Base-by-base conservation (phyloP, 768 basidiomycete genomes). In the Pisolithus marmoratus region DNA sequence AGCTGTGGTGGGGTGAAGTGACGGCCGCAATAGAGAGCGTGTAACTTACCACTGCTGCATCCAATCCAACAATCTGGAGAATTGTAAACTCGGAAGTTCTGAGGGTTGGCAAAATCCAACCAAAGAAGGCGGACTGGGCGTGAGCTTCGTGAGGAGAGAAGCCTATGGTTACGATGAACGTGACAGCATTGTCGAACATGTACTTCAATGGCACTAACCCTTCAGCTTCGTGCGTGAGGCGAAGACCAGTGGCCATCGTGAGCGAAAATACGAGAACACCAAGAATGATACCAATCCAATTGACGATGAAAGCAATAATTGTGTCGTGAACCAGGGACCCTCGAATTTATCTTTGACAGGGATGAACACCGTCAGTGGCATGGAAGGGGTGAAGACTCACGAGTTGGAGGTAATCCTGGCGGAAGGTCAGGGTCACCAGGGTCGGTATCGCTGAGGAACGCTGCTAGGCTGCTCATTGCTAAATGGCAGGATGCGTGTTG, bases 291-390 rank as follows among this genome's bases (percentile, higher is more conserved):
- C 67, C 2, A 93, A 38, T 2, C 96, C 95, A 52, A 99, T 83
- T 17, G 77, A 68, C 12, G 80, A 73, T 4, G 95, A 89, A 29
- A 98, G 81, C 2, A 78, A 68, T 17, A 95, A 73, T 67, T 98
- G 95, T 2, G 94, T 96, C 20, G 83, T 83, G 69, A 99, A 88
- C 96, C 96, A 98, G 31, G 94, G 93, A 0, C 95, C 94, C 63
- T 90, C 85, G 65, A 89, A 93, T 63, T 79, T 88, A 57, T 76
- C 88, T 90, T 60, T 8, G 3, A 42, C 14, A 48, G 22, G 14
- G 11, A 17, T 62, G 60, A 50, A 58, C 42, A 24, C 29, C 44
- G 48, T n/a, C n/a, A n/a, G 8, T 37, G 12, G 29, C 44, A 43
- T n/a, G 20, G 37, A 27, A 54, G 38, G 3, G 51, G 23, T 38